These are phyloP conservation scores for Diospyros kaki DNA, from an alignment of 148 eudicot species.

Conservation along the genomic window DNA sequence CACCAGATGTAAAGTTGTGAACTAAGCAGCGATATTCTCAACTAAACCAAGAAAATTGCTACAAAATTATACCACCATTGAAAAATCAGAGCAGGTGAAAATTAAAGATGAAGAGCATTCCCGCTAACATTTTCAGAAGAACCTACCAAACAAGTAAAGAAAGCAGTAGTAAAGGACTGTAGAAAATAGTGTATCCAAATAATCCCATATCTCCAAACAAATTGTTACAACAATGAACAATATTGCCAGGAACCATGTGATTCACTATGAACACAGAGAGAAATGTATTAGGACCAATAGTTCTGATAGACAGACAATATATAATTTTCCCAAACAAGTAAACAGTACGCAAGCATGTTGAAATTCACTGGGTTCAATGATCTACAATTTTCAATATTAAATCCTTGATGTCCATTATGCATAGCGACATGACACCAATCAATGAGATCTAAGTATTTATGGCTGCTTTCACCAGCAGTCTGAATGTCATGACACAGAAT, in stretches of 20 bases:
- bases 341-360: background rate
- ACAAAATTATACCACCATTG: background rate
- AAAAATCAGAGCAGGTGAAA: background rate
- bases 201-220: background rate
- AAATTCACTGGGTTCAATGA: background rate
- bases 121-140: background rate
- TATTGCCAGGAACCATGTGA: background rate
- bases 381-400: background rate
- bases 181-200: background rate
- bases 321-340: background rate
- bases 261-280: background rate
- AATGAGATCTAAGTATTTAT: no score
- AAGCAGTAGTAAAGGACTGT: background rate
- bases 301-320: background rate
- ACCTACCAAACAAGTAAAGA: background rate
- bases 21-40: background rate
- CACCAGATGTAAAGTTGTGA: background rate
- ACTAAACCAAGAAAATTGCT: background rate
- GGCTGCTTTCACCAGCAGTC: background rate
- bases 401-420: background rate
- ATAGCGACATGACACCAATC: background rate
- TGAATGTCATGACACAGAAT: background rate
- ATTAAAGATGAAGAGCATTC: background rate
- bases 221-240: background rate
- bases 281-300: background rate